These are phyloP conservation scores for Kwoniella sp. DNA, from an alignment of 768 basidiomycete genomes.

Conservation along the genomic window DNA sequence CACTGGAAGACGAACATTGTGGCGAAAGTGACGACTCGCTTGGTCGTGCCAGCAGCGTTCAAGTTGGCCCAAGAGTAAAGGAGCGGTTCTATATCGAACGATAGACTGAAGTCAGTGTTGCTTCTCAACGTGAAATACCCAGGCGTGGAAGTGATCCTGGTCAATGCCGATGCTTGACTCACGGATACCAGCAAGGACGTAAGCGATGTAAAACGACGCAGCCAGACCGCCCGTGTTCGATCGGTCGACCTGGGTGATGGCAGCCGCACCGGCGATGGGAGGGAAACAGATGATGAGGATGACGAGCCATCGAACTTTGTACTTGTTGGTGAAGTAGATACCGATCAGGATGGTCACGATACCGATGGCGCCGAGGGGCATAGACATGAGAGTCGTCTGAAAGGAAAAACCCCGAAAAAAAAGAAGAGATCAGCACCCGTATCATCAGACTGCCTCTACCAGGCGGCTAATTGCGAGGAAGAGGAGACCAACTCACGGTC, in stretches of 20 bases:
- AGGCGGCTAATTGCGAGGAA: background rate
- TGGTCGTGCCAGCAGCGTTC: slow-evolving; percentile 49
- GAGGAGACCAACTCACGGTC: background rate
- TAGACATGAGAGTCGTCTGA: slow-evolving; percentile 46
- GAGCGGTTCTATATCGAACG: slow-evolving; percentile 4
- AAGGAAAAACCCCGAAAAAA: slow-evolving; percentile 22
- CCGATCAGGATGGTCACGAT: slow-evolving; percentile 36
- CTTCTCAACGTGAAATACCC: too few species aligned
- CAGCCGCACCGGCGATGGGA: slow-evolving; percentile 26
- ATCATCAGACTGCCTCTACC: slow-evolving; percentile 1
- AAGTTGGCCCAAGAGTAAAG: slow-evolving; percentile 46
- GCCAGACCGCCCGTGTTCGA: slow-evolving; percentile 22
- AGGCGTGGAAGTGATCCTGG: background rate
- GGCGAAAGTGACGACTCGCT: slow-evolving; percentile 44
- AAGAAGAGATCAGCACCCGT: slow-evolving; percentile 17
- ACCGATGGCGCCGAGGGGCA: slow-evolving; percentile 47
- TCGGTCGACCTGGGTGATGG: slow-evolving; percentile 25
- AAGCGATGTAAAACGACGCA: slow-evolving; percentile 39
- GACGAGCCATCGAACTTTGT: slow-evolving; percentile 42
- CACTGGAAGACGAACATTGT: slow-evolving; percentile 37
- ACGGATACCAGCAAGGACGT: slow-evolving; percentile 34
- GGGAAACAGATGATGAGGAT: slow-evolving; percentile 22
- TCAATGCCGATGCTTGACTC: too few species aligned
- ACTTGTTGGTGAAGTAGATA: slow-evolving; percentile 47
- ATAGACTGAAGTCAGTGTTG: too few species aligned